Percentiles rank a stretch among this genome's conserved stretches.
These are phyloP conservation scores for Cryptococcus depauperatus DNA, from an alignment of 1,284 basidiomycete species.

Conservation along the genomic window DNA sequence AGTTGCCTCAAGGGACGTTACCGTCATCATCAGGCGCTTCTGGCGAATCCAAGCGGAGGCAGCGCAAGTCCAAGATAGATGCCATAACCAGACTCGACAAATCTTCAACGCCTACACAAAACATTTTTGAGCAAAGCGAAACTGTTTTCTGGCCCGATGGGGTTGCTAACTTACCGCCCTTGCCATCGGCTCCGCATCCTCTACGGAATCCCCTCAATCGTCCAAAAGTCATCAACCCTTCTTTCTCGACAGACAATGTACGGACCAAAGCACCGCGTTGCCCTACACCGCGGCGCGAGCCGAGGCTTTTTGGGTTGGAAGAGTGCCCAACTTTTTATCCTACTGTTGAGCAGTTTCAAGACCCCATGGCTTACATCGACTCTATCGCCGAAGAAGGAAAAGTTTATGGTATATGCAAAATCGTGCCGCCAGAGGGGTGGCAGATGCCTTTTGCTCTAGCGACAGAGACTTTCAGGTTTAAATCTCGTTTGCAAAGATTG, in stretches of 20 bases:
- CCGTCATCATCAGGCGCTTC: not conserved
- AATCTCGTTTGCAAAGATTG: slow-evolving; percentile 86
- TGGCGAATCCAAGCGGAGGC: slow-evolving; percentile 26
- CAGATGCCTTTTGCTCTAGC: slow-evolving; percentile 95
- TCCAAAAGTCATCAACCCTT: slow-evolving; percentile 25
- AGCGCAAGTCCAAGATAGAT: slow-evolving; percentile 36
- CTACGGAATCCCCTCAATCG: slow-evolving; percentile 30
- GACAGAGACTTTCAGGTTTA: slow-evolving; percentile 69
- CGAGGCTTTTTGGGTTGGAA: slow-evolving; percentile 70
- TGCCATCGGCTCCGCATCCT: slow-evolving; percentile 12
- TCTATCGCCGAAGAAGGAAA: slow-evolving; percentile 68
- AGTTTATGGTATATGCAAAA: slow-evolving; percentile 87
- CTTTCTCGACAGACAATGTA: slow-evolving; percentile 30
- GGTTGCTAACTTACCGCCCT: slow-evolving; percentile 10
- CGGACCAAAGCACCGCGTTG: slow-evolving; percentile 29
- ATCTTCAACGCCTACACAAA: slow-evolving; percentile 23
- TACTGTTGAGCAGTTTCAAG: slow-evolving; percentile 78
- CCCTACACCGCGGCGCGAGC: slow-evolving; percentile 21
- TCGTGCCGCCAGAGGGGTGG: slow-evolving; percentile 90
- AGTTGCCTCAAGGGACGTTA: slow-evolving; percentile 9
- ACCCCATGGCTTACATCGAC: slow-evolving; percentile 93
- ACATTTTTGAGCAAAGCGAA: slow-evolving; percentile 18
- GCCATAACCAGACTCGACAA: slow-evolving; percentile 37
- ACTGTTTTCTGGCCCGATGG: slow-evolving; percentile 35
- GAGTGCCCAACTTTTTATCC: slow-evolving; percentile 90